Evolutionary conservation across 371 early-diverging fungal genomes (phyloP).

Genomic region (Actinomortierella wolfii): DNA sequence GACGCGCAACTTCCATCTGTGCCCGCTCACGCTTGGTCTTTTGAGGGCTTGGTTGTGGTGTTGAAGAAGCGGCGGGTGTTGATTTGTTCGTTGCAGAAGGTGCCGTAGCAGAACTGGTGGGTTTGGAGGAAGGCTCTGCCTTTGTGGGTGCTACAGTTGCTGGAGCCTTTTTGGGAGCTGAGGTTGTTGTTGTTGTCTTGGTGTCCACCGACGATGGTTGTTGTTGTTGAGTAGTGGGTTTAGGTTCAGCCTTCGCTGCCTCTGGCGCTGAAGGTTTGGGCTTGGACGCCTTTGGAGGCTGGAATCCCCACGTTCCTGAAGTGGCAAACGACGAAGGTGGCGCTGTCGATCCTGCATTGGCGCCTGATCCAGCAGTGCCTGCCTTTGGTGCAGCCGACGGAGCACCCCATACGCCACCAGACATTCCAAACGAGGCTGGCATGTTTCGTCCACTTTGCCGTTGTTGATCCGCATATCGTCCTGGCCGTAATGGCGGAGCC

Average conservation of each 20-base stretch:
- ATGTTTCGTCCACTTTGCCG: conserved; percentile 17
- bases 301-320: conserved; percentile 9
- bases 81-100: neutral
- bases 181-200: neutral
- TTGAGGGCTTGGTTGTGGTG: conserved; percentile 9
- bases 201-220: neutral
- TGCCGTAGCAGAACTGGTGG: neutral
- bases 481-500: too few species aligned
- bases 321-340: conserved; percentile 11
- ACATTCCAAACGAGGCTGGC: conserved; percentile 34
- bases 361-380: neutral
- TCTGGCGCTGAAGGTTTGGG: neutral
- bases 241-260: conserved; percentile 1
- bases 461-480: conserved; percentile 3
- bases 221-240: conserved; percentile 7
- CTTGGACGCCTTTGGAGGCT: conserved; percentile 7
- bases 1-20: conserved; percentile 21
- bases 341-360: too few species aligned
- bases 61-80: conserved; percentile 7
- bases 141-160: neutral
- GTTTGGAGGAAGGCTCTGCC: neutral
- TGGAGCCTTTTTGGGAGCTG: conserved; percentile 1
- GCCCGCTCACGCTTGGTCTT: conserved; percentile 24
- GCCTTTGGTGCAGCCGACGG: conserved; percentile 13
- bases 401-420: conserved; percentile 23